Evolutionary conservation across 2,329 filamentous ascomycete species (phyloP).

Genomic region (Monilinia fructicola): DNA sequence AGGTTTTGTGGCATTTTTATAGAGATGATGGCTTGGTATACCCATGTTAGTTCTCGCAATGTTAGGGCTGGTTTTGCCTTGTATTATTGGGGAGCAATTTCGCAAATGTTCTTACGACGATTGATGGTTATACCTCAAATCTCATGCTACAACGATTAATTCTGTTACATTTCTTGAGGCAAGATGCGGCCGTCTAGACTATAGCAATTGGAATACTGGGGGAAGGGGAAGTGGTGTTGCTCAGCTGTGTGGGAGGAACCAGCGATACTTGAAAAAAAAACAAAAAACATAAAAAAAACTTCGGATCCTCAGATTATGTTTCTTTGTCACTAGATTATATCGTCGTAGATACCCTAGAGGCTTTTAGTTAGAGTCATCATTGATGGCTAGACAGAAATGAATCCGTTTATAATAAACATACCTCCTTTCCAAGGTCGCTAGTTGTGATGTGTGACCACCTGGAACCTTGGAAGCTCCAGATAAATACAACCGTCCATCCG

Average conservation of each 20-base stretch:
- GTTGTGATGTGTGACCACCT: neutral
- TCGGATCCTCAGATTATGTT: constrained; percentile 20
- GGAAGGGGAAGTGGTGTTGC: constrained; percentile 14
- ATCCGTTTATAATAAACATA: constrained; percentile 20
- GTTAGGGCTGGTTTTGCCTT: constrained; percentile 21
- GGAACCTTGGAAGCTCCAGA: neutral
- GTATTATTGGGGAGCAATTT: constrained; percentile 22
- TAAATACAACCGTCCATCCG: neutral
- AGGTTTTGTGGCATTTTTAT: constrained; percentile 22
- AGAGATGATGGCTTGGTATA: constrained; percentile 23
- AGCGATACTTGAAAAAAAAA: constrained; percentile 17
- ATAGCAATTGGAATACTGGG: constrained; percentile 20
- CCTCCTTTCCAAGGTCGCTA: neutral
- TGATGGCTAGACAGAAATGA: constrained; percentile 20
- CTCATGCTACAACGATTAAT: constrained; percentile 14
- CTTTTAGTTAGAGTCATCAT: constrained; percentile 5
- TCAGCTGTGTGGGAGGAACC: constrained; percentile 3
- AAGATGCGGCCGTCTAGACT: constrained; percentile 5
- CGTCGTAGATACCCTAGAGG: constrained; percentile 9
- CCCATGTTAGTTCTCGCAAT: constrained; percentile 21
- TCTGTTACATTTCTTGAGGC: constrained; percentile 19
- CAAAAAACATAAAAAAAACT: constrained; percentile 15
- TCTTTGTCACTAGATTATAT: constrained; percentile 14
- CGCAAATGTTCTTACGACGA: constrained; percentile 21
- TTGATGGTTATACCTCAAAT: constrained; percentile 20